Conservation (phyloP, 352 stramenopile species). For the Pythium vanterpoolii region DNA sequence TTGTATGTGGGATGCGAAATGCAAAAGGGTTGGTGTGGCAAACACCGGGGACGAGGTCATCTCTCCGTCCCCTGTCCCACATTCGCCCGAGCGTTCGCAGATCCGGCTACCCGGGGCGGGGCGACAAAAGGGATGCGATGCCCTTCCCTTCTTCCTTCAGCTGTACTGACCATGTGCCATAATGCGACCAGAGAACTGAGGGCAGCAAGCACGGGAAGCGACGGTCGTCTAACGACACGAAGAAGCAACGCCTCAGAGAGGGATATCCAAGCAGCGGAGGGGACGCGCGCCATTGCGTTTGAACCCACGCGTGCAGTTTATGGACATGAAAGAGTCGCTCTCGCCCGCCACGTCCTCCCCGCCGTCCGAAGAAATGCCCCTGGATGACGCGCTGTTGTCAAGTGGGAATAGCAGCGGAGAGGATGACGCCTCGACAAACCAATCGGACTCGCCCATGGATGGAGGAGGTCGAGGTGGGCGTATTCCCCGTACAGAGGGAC, state of each 20-base stretch:
- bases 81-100: background rate
- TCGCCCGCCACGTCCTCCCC: slow-evolving; percentile 1
- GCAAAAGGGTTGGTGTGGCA: no score
- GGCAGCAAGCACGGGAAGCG: background rate
- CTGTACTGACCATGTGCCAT: background rate
- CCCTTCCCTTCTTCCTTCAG: background rate
- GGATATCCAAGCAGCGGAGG: background rate
- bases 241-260: background rate
- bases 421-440: background rate
- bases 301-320: background rate
- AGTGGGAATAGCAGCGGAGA: slow-evolving; percentile 12
- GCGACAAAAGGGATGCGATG: background rate
- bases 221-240: background rate
- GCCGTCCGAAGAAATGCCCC: slow-evolving; percentile 5
- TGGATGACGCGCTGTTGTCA: slow-evolving; percentile 6
- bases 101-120: background rate
- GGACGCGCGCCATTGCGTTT: slow-evolving; percentile 2
- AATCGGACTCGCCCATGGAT: background rate
- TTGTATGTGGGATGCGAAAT: background rate
- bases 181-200: background rate
- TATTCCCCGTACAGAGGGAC: background rate
- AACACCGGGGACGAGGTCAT: slow-evolving; percentile 13
- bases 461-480: background rate
- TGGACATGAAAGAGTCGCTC: slow-evolving; percentile 10
- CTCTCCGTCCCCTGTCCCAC: slow-evolving; percentile 9